These are phyloP conservation scores for Macrolepiota dolichaula DNA, from an alignment of 768 basidiomycete genomes.

Conservation along the genomic window DNA sequence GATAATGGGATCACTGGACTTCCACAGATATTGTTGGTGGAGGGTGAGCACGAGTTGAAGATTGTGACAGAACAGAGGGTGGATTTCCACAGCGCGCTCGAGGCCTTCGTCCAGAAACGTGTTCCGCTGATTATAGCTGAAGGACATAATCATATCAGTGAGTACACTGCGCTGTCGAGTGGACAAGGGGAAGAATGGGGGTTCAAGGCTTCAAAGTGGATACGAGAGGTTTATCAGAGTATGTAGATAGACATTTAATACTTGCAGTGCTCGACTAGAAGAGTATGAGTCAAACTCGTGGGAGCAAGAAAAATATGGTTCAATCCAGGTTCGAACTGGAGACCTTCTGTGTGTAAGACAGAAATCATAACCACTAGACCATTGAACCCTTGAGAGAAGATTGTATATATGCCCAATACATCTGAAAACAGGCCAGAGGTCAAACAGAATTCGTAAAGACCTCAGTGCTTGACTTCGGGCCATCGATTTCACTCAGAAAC, in stretches of 20 bases:
- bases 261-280: too few relatives aligned
- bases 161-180: slow-evolving; percentile 42
- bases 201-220: slow-evolving; percentile 41
- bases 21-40: slow-evolving; percentile 45
- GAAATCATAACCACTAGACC: slow-evolving; percentile 53
- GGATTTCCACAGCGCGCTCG: slow-evolving; percentile 37
- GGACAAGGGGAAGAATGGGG: slow-evolving; percentile 67
- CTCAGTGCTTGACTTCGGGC: too few relatives aligned
- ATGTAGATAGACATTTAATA: too few relatives aligned
- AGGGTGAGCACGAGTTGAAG: slow-evolving; percentile 52
- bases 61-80: slow-evolving; percentile 33
- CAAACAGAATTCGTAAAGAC: too few relatives aligned
- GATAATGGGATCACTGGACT: slow-evolving; percentile 23
- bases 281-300: too few relatives aligned
- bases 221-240: slow-evolving; percentile 15
- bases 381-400: slow-evolving; percentile 34
- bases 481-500: too few relatives aligned
- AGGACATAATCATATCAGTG: slow-evolving; percentile 65
- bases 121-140: slow-evolving; percentile 34
- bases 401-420: too few relatives aligned
- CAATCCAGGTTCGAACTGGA: slow-evolving; percentile 38
- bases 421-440: too few relatives aligned
- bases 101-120: slow-evolving; percentile 27
- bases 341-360: slow-evolving; percentile 34
- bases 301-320: slow-evolving; percentile 26